phyloP scores from a whole-genome alignment of 1,284 basidiomycete genomes.

The Ustilago xerochloae region DNA sequence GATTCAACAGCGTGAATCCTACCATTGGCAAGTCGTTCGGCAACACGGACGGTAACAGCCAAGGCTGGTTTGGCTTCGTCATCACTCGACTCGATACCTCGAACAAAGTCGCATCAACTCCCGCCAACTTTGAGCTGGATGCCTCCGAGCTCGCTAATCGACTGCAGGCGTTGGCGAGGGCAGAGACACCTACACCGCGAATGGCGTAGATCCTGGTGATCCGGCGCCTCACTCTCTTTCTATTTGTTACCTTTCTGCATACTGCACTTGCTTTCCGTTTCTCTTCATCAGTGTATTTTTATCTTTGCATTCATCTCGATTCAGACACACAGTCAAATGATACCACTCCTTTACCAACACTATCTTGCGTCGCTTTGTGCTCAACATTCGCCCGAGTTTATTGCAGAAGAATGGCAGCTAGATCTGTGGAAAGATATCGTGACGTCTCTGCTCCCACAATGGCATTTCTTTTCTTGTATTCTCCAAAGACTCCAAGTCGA shows the following conservation, averaged over 20 bases:
- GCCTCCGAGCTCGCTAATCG: constrained; percentile 23
- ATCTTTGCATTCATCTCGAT: constrained; percentile 3
- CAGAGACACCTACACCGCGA: background rate
- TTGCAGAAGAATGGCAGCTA: constrained; percentile 7
- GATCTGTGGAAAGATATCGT: constrained; percentile 58
- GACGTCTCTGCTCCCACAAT: constrained; percentile 60
- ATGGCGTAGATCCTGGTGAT: constrained; percentile 13
- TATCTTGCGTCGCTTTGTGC: background rate
- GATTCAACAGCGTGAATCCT: constrained; percentile 36
- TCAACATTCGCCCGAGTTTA: background rate
- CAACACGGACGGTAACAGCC: background rate
- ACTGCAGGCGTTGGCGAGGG: constrained; percentile 19
- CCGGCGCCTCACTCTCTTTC: background rate
- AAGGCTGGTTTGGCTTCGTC: constrained; percentile 42
- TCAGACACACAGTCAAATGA: background rate
- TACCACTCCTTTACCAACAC: background rate
- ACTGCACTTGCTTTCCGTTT: background rate
- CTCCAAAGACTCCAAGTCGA: constrained; percentile 57
- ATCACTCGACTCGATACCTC: constrained; percentile 31
- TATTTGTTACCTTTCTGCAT: background rate
- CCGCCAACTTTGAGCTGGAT: constrained; percentile 31
- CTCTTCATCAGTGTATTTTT: background rate
- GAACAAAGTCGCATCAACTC: background rate
- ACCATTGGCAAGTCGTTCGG: constrained; percentile 10
- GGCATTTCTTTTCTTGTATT: constrained; percentile 63